Evolutionary conservation across 1,139 yeast genomes (phyloP), one percentile per base, ranked within the genome.

Genomic region (Blastobotrys arbuscula): DNA sequence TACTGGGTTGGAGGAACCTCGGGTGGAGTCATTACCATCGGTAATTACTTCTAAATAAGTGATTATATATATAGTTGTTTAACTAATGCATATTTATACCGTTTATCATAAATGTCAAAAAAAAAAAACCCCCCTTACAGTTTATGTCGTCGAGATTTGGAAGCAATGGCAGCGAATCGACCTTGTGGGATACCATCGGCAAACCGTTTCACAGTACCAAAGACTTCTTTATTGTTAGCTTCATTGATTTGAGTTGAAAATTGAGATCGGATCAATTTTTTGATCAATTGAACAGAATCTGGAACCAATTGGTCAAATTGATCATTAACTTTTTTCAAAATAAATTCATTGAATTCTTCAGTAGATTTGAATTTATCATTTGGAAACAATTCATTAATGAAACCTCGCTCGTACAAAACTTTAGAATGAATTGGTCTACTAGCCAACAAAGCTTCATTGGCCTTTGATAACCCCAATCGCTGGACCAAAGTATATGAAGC

Each of bases 381-480:
- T 30, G 73, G 67, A 61, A 76, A 79, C 30, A 75, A 62, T 59
- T 80, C 75, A 66, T 84, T 82, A 55, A 86, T 66, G 49, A 87
- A 77, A 0, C 92, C 95, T 38, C 75, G 68, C 24, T 72, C 67
- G 48, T 66, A 63, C 62, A 89, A 73, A 24, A 79, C 84, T n/a
- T 71, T 64, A 42, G 87, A 87, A 1, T 65, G 58, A 46, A 88
- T 76, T 21, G 87, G 89, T 62, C 77, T 77, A 5, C 89, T 80
- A 50, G 84, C 75, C 53, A 87, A 70, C 42, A 88, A 70, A 0
- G 89, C 88, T 65, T 87, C 94, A 48, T 82, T 74, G 21, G 95
- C 82, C 57, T 74, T 75, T 53, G 88, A 81, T 72, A 82, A 72
- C 2, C 96, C 96, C 53, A 88, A 71, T 60, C 95, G 76, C 58